phyloP scores from a whole-genome alignment of 2,329 filamentous ascomycete genomes.

The Phaeomoniella chlamydospora region DNA sequence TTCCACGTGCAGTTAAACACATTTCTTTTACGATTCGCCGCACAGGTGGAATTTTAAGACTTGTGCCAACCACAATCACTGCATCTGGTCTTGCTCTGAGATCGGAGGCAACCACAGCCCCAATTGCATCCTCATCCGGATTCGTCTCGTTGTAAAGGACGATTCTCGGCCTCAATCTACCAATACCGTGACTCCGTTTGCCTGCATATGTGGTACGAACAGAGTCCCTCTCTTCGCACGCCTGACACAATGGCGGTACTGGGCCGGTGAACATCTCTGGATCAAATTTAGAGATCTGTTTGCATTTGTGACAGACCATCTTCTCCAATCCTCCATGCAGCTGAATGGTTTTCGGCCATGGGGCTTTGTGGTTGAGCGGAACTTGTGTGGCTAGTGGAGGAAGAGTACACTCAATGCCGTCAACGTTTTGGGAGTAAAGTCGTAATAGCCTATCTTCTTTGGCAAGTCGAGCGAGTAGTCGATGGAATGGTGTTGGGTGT shows the following conservation, averaged over 20 bases:
- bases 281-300: conserved; percentile 61
- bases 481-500: conserved; percentile 77
- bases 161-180: conserved; percentile 77
- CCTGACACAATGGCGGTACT: conserved; percentile 62
- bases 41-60: conserved; percentile 86
- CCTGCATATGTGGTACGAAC: conserved; percentile 63
- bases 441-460: conserved; percentile 76
- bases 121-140: conserved; percentile 91
- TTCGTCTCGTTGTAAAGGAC: conserved; percentile 97
- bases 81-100: conserved; percentile 76
- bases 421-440: conserved; percentile 93
- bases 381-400: conserved; percentile 65
- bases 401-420: conserved; percentile 80
- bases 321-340: conserved; percentile 86
- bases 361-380: conserved; percentile 68
- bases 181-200: conserved; percentile 86
- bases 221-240: conserved; percentile 60
- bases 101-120: conserved; percentile 75
- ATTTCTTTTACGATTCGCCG: conserved; percentile 80
- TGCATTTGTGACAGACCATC: conserved; percentile 95
- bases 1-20: conserved; percentile 70
- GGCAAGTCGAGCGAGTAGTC: conserved; percentile 79
- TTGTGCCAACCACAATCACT: conserved; percentile 88
- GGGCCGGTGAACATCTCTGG: conserved; percentile 70
- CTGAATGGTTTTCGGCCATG: conserved; percentile 88